phyloP scores from a whole-genome alignment of 2,329 filamentous ascomycete species.

The Ophiostoma ips region DNA sequence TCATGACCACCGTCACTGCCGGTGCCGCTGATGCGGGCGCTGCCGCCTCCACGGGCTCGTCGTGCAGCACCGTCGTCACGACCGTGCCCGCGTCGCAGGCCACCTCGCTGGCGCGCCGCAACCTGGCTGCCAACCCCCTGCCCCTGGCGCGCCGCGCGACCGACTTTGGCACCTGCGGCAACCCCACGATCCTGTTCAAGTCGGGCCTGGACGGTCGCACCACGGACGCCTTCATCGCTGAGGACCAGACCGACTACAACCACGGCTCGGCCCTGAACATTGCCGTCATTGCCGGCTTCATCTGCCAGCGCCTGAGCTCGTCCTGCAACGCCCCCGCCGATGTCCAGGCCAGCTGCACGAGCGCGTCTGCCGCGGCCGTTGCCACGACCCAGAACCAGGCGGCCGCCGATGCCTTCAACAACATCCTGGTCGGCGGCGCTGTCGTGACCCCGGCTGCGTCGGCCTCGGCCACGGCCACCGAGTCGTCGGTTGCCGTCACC shows the following conservation, averaged over 20 bases:
- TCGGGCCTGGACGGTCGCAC: slow-evolving; percentile 30
- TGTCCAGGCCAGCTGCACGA: slow-evolving; percentile 16
- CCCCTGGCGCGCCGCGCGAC: slow-evolving; percentile 6
- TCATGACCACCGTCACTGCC: slow-evolving; percentile 11
- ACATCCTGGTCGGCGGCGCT: slow-evolving; percentile 14
- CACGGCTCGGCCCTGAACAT: slow-evolving; percentile 34
- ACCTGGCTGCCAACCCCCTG: slow-evolving; percentile 25
- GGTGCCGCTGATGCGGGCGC: not conserved
- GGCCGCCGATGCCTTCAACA: slow-evolving; percentile 22
- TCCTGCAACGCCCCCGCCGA: slow-evolving; percentile 21
- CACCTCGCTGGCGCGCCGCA: slow-evolving; percentile 10
- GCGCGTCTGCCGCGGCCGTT: slow-evolving; percentile 17
- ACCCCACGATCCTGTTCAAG: slow-evolving; percentile 29
- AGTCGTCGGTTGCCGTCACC: slow-evolving; percentile 13
- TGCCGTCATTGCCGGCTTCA: slow-evolving; percentile 32
- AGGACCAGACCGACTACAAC: slow-evolving; percentile 27
- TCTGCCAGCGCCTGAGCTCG: slow-evolving; percentile 28
- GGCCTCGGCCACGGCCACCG: slow-evolving; percentile 4
- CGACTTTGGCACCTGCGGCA: slow-evolving; percentile 27
- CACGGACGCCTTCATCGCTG: slow-evolving; percentile 27
- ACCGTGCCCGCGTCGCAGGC: slow-evolving; percentile 12
- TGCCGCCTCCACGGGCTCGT: slow-evolving; percentile 8
- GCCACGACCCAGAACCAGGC: slow-evolving; percentile 20
- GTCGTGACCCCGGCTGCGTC: slow-evolving; percentile 2
- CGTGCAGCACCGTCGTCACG: slow-evolving; percentile 10